phyloP scores from a whole-genome alignment of 176 grass and related monocot species.

The Hsuehochloa calcarea region DNA sequence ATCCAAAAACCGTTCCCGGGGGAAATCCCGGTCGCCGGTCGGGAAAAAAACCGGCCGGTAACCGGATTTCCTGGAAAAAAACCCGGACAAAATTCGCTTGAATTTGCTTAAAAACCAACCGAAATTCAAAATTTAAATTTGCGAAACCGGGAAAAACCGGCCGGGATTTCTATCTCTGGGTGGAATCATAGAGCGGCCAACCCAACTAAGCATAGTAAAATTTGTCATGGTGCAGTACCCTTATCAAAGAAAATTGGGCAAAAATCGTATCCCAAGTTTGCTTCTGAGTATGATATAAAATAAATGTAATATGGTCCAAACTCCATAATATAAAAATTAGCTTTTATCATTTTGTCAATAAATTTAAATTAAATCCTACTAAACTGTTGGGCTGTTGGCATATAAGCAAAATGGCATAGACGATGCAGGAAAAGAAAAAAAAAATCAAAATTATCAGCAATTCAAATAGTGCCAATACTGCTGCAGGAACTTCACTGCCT shows the following conservation, averaged over 20 bases:
- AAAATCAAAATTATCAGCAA: not conserved
- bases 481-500: not conserved
- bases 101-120: no score
- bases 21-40: no score
- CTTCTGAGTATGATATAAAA: constrained; percentile 1
- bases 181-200: not conserved
- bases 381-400: constrained; percentile 3
- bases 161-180: no score
- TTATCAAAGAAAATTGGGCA: not conserved
- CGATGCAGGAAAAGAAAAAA: not conserved
- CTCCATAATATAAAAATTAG: constrained; percentile 2
- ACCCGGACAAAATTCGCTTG: no score
- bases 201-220: constrained; percentile 18
- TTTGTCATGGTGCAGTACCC: not conserved
- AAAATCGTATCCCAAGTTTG: not conserved
- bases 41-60: no score
- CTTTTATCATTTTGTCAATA: constrained; percentile 7
- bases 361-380: not conserved
- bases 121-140: no score
- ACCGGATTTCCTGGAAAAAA: no score
- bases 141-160: no score
- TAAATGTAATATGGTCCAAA: not conserved
- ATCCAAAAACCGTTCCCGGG: no score
- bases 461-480: not conserved
- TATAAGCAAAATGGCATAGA: not conserved